Conservation (phyloP, 345 rosid species). For the Rhizophora mangle region DNA sequence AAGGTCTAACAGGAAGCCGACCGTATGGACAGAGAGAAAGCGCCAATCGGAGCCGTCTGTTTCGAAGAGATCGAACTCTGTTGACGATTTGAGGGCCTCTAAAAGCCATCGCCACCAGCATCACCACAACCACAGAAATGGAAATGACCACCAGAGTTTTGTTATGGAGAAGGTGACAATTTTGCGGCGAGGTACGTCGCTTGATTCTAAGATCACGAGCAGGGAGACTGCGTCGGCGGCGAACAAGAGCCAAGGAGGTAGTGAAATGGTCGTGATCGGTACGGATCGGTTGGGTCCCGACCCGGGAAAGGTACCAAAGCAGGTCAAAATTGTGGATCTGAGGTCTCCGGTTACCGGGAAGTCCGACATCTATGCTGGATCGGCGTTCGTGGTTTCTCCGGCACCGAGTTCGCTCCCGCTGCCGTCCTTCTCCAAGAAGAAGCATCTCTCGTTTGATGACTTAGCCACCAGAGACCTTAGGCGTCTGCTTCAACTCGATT, state of each 20-base stretch:
- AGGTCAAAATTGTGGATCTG: slow-evolving; percentile 20
- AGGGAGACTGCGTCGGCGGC: slow-evolving; percentile 5
- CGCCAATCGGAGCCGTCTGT: slow-evolving; percentile 37
- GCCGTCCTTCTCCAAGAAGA: slow-evolving; percentile 54
- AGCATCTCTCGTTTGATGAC: slow-evolving; percentile 39
- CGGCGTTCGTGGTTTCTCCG: slow-evolving; percentile 53
- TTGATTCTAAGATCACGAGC: slow-evolving; percentile 40
- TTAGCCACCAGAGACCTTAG: slow-evolving; percentile 63
- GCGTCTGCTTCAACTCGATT: slow-evolving; percentile 56
- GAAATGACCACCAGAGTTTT: neutral
- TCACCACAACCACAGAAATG: neutral
- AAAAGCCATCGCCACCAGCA: slow-evolving; percentile 2
- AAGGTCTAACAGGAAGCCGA: slow-evolving; percentile 41
- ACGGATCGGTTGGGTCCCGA: slow-evolving; percentile 28
- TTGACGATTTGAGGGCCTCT: slow-evolving; percentile 32
- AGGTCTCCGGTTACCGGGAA: slow-evolving; percentile 27
- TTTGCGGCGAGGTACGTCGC: slow-evolving; percentile 56
- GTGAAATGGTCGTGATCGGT: slow-evolving; percentile 17
- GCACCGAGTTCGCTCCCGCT: slow-evolving; percentile 59
- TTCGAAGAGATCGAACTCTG: slow-evolving; percentile 34
- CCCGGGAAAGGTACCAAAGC: slow-evolving; percentile 32
- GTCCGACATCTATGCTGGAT: slow-evolving; percentile 51
- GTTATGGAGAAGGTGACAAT: slow-evolving; percentile 44
- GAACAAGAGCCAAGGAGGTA: neutral
- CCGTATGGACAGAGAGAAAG: slow-evolving; percentile 36